Evolutionary conservation across 495 filamentous ascomycete genomes (phyloP).

Genomic region (Trichoderma reesei): DNA sequence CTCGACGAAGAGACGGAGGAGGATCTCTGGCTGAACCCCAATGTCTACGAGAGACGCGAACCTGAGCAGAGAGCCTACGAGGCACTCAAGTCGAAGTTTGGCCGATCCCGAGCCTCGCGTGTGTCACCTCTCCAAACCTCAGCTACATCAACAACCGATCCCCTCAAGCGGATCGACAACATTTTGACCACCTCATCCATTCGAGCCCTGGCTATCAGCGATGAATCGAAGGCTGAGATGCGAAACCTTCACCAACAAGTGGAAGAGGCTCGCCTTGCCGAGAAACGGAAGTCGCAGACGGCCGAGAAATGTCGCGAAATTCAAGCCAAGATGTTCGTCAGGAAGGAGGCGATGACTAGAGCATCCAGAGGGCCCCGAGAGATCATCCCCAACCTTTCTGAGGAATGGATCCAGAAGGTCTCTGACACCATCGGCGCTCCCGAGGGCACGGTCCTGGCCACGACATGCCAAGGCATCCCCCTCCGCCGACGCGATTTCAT

Average conservation of each 20-base stretch:
- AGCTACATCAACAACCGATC: not conserved
- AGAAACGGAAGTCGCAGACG: too few relatives aligned
- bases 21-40: too few relatives aligned
- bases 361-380: not conserved
- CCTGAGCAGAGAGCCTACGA: too few relatives aligned
- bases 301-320: too few relatives aligned
- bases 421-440: not conserved
- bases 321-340: not conserved
- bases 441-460: slow-evolving; percentile 21
- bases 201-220: not conserved
- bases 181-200: not conserved
- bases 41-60: too few relatives aligned
- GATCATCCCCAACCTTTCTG: not conserved
- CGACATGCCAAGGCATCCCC: slow-evolving; percentile 43
- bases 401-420: not conserved
- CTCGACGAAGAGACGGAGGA: too few relatives aligned
- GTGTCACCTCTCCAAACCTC: too few relatives aligned
- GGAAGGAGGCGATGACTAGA: not conserved
- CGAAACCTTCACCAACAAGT: not conserved
- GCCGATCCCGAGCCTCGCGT: too few relatives aligned
- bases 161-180: not conserved
- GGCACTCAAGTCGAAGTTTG: too few relatives aligned
- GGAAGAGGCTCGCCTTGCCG: not conserved
- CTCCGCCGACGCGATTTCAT: slow-evolving; percentile 54
- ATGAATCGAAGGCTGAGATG: not conserved